A percentile compares a stretch with the other conserved stretches of the same genome.
Evolutionary conservation across 2,329 filamentous ascomycete species (phyloP).

Genomic region (Claviceps digitariae): DNA sequence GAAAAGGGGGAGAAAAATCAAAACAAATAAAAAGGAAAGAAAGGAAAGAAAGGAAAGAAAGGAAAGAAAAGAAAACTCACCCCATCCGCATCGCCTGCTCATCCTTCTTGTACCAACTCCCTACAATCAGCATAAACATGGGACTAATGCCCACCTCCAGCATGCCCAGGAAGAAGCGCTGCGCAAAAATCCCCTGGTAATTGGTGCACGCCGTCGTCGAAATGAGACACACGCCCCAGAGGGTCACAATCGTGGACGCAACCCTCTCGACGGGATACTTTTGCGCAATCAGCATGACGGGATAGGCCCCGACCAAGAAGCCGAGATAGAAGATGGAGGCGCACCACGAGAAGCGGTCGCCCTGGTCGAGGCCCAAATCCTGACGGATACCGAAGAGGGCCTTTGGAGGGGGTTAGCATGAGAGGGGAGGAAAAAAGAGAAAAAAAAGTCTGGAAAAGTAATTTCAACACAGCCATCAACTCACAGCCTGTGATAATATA

Average conservation of each 20-base stretch:
- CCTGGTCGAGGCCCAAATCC: slow-evolving; percentile 3
- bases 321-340: slow-evolving; percentile 34
- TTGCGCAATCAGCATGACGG: slow-evolving; percentile 18
- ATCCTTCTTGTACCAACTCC: slow-evolving; percentile 6
- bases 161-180: slow-evolving; percentile 27
- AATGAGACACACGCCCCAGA: slow-evolving; percentile 23
- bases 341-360: slow-evolving; percentile 4
- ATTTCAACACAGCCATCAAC: too few species aligned
- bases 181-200: slow-evolving; percentile 25
- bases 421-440: too few species aligned
- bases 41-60: neutral
- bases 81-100: slow-evolving; percentile 26
- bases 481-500: slow-evolving; percentile 6
- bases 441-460: too few species aligned
- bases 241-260: slow-evolving; percentile 10
- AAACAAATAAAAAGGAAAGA: neutral
- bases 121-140: slow-evolving; percentile 10
- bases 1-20: neutral
- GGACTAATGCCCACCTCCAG: slow-evolving; percentile 24
- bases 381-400: slow-evolving; percentile 4
- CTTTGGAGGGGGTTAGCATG: neutral
- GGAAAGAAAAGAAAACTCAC: neutral
- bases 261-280: slow-evolving; percentile 17
- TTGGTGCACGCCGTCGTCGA: slow-evolving; percentile 21
- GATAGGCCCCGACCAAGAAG: slow-evolving; percentile 25